phyloP scores from a whole-genome alignment of 345 rosid genomes.

The Gossypium sturtianum region DNA sequence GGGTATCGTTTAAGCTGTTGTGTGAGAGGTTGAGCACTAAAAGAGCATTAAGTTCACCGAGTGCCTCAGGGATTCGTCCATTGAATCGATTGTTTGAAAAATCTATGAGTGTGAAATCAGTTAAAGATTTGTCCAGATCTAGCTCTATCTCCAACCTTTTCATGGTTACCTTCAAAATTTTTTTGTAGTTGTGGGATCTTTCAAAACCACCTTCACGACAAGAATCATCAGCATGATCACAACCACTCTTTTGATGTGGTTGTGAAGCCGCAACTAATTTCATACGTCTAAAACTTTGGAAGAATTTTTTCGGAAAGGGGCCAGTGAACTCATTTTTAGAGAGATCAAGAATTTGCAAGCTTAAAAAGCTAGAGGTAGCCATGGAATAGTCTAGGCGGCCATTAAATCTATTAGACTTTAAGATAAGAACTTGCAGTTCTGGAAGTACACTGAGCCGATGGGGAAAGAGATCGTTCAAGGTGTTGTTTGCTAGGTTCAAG shows the following conservation, averaged over 20 bases:
- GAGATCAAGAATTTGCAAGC: not conserved
- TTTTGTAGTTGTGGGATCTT: no score
- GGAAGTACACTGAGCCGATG: conserved; percentile 15
- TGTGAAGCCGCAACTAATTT: no score
- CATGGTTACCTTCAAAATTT: conserved; percentile 16
- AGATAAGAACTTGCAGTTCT: not conserved
- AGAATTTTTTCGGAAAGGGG: not conserved
- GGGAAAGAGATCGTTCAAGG: conserved; percentile 15
- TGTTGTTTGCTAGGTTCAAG: conserved; percentile 15
- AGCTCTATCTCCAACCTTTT: conserved; percentile 28
- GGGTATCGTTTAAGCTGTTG: conserved; percentile 4
- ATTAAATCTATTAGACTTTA: conserved; percentile 1
- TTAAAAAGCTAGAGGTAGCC: not conserved
- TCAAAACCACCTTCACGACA: no score
- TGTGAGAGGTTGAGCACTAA: not conserved
- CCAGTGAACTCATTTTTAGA: conserved; percentile 6
- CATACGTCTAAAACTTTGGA: not conserved
- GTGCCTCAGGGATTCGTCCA: not conserved
- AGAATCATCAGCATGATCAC: no score
- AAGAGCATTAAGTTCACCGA: not conserved
- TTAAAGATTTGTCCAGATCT: no score
- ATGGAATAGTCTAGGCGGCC: not conserved
- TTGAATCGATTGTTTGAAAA: not conserved
- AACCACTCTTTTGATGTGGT: no score
- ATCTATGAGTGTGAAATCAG: not conserved